Base-by-base conservation (phyloP, 208 protist genomes). In the Leishmania amazonensis region DNA sequence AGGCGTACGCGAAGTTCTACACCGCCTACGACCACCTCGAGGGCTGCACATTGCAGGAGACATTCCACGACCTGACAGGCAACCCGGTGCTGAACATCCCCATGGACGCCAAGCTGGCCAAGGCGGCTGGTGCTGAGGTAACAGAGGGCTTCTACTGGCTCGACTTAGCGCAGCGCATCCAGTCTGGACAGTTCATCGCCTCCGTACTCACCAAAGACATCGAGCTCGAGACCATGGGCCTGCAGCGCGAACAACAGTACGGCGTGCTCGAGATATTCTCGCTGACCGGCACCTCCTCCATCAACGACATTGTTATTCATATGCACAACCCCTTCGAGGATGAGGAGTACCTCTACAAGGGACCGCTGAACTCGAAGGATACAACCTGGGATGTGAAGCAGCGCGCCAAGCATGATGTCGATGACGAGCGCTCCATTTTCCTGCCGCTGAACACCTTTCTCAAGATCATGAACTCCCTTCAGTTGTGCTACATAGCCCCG, bases 1-100 rank as follows among this genome's bases (percentile, higher is more conserved):
- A 97, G 91, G 95, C 95, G 47, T 97, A 97, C 84, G 95, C 95
- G 51, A 97, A 97, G 83, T 96, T 97, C 84, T 93, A 95, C 85
- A 91, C 89, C 57, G 80, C 81, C 42, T 98, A 96, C 83, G 85
- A 90, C 62, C 83, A 91, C 51, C 83, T 98, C 4, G 91, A 95
- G 13, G 90, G 91, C 53, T 96, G 93, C 81, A 96, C 89, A 17
- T 86, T 92, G 42, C 87, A 91, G 76, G 93, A 98, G 81, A 88
- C 91, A 11, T 89, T 95, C 47, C 92, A 94, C 57, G 95, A 98
- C 78, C 74, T 98, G 54, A 96, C 95, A 6, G 93, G 93, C 68
- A 84, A 89, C 58, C 93, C 95, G 24, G 95, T 97, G 28, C 82
- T 94, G 11, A 89, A 96, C 84, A 91, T 93, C 53, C 89, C 91